Base-by-base conservation (phyloP, 2,329 filamentous ascomycete species). In the Corniculantispora saksenae region DNA sequence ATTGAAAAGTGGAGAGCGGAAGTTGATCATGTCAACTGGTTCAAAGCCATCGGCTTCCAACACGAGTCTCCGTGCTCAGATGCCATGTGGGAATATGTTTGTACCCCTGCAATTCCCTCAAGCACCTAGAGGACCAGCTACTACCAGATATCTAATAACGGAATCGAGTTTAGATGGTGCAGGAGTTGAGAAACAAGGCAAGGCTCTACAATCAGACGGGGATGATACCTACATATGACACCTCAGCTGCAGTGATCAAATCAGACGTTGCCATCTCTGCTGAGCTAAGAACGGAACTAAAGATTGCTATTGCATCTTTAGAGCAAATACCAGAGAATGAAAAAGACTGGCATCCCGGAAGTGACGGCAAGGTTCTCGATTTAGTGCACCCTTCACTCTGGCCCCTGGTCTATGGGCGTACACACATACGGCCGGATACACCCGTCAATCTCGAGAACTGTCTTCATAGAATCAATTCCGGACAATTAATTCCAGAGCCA, bases 351-450 rank as follows among this genome's bases (percentile, higher is more conserved):
- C 86, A 90, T 72, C 88, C 88, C 0, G 78, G 82, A 1, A 86
- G 84, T 0, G 77, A 86, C 38, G 73, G 77, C 0, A 82, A 81
- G 66, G 86, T 91, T 1, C 81, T 89, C 0, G 84, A 91, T 70
- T 76, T 91, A 1, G 81, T 91, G 6, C 83, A 91, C 67, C 87
- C 88, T 1, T 90, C 86, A 0, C 77, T 91, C 9, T 91, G 83
- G 68, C 87, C 88, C 0, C 73, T 91, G 0, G 72, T 86, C 1
- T 87, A 85, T 68, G 85, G 84, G 32, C 32, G 32, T 5, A 32
- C 32, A 6, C 32, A 10, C 10, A 32, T 32, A 32, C 32, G 5
- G 10, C 32, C 32, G 10, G 32, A 32, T 10, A 32, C 6, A 6
- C 5, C 10, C 32, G 10, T 32, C 32, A 32, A 10, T 32, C 32